These are phyloP conservation scores for Zygnema circumcarinatum DNA, from an alignment of 139 green algal genomes.

Conservation along the genomic window DNA sequence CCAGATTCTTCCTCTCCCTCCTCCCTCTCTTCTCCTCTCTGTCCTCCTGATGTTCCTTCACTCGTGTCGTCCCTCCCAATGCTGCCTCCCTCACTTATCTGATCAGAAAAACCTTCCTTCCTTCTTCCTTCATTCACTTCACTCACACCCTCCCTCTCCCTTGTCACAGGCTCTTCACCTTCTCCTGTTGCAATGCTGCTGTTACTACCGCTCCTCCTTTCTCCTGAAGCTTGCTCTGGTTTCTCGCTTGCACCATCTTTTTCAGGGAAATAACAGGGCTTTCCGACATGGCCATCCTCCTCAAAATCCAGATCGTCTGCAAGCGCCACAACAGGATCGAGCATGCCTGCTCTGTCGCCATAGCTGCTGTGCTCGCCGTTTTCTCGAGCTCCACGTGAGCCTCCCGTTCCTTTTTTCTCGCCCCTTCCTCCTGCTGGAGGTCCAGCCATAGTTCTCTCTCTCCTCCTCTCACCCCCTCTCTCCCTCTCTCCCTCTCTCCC, in stretches of 20 bases:
- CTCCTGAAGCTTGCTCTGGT: neutral
- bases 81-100: neutral
- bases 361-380: neutral
- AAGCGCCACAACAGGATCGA: neutral
- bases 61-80: neutral
- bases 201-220: neutral
- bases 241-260: neutral
- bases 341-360: neutral
- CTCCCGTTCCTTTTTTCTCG: neutral
- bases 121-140: too few species aligned
- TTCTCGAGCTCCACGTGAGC: neutral
- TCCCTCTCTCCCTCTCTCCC: slow-evolving; percentile 26
- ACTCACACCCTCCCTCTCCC: too few species aligned
- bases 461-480: neutral
- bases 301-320: slow-evolving; percentile 13
- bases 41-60: slow-evolving; percentile 6
- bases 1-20: neutral
- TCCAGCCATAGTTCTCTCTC: neutral
- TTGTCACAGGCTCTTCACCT: too few species aligned
- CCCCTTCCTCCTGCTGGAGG: neutral
- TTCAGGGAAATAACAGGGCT: neutral
- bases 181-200: too few species aligned
- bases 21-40: neutral
- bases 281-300: neutral
- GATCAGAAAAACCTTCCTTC: too few species aligned